Percentiles rank a stretch among this genome's conserved stretches.
phyloP scores from a whole-genome alignment of 441 rosid genomes.

The Monsonia emarginata region DNA sequence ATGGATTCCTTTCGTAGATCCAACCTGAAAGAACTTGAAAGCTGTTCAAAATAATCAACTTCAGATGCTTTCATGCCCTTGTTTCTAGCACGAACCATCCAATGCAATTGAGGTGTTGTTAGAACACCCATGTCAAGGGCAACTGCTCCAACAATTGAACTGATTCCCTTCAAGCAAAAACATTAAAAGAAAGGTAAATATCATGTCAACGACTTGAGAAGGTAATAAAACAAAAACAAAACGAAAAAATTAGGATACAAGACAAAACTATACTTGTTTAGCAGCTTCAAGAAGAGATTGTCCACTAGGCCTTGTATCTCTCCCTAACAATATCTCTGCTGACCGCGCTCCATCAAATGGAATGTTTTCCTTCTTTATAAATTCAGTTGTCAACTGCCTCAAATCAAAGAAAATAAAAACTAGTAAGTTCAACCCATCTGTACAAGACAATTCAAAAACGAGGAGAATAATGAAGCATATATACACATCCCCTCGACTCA shows the following conservation, averaged over 20 bases:
- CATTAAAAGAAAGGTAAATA: constrained; percentile 6
- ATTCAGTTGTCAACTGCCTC: constrained; percentile 46
- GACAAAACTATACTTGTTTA: constrained; percentile 30
- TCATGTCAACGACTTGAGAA: background rate
- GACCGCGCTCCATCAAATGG: constrained; percentile 32
- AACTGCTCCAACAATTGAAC: constrained; percentile 51
- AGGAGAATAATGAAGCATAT: background rate
- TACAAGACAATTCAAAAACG: background rate
- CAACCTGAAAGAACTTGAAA: constrained; percentile 56
- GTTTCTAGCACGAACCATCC: constrained; percentile 86
- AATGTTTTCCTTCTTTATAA: constrained; percentile 53
- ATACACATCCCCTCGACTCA: background rate
- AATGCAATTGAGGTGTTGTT: constrained; percentile 84
- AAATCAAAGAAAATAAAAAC: background rate
- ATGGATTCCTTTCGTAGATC: background rate
- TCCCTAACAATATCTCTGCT: constrained; percentile 60
- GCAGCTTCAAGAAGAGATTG: constrained; percentile 74
- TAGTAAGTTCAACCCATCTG: background rate
- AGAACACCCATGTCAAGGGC: constrained; percentile 56
- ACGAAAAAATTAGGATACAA: too few relatives aligned
- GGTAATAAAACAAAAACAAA: background rate
- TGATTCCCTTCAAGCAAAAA: constrained; percentile 40
- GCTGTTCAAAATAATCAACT: constrained; percentile 58
- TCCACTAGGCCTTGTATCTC: constrained; percentile 94
- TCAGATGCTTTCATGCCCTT: constrained; percentile 58